Evolutionary conservation across 257 asterid species (phyloP).

Genomic region (Cynanchum wilfordii): DNA sequence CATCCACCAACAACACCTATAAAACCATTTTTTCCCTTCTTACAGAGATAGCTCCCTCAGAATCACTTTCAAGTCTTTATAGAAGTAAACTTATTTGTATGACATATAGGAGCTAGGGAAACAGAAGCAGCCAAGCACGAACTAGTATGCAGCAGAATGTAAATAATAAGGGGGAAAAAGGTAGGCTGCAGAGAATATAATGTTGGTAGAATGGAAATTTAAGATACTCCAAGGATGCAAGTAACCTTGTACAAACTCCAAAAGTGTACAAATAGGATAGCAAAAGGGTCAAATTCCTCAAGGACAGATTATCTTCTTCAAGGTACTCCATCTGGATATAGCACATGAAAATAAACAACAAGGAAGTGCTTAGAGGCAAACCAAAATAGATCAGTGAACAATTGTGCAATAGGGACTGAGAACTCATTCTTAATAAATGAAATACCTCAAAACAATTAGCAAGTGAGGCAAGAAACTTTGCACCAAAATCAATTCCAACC

Average conservation of each 20-base stretch:
- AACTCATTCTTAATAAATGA: conserved; percentile 13
- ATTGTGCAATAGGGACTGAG: background rate
- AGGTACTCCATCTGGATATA: conserved; percentile 71
- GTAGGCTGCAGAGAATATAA: background rate
- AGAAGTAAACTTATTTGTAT: background rate
- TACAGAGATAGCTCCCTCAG: background rate
- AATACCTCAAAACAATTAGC: conserved; percentile 83
- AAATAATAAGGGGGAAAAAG: background rate
- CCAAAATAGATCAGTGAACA: background rate
- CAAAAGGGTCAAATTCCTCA: conserved; percentile 77
- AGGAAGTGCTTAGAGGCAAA: background rate
- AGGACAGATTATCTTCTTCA: conserved; percentile 81
- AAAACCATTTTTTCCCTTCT: background rate
- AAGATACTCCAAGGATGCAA: conserved; percentile 14
- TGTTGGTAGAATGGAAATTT: background rate
- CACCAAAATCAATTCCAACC: conserved; percentile 94
- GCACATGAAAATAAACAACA: conserved; percentile 19
- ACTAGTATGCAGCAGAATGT: conserved; percentile 2
- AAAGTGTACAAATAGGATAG: conserved; percentile 69
- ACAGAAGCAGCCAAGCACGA: background rate
- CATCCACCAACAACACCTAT: background rate
- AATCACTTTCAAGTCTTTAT: background rate
- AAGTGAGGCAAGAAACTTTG: conserved; percentile 74
- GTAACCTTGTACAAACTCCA: conserved; percentile 86
- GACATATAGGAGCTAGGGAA: background rate